Percentiles rank a stretch among this genome's conserved stretches.
phyloP scores from a whole-genome alignment of 805 yeast species.

The Candida suzukii region DNA sequence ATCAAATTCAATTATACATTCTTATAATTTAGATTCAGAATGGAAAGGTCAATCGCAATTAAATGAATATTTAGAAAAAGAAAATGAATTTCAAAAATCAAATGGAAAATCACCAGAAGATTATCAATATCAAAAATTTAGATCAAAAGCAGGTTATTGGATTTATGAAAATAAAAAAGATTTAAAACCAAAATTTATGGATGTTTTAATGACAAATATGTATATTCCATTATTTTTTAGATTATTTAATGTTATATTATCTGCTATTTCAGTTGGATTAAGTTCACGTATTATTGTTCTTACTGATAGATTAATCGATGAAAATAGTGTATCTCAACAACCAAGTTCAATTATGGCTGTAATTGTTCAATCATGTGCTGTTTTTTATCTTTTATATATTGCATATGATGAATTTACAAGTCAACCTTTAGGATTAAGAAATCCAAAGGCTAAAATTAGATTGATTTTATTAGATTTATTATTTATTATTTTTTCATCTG shows the following conservation, averaged over 20 bases:
- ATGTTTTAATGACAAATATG: slow-evolving; percentile 65
- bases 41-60: slow-evolving; percentile 74
- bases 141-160: slow-evolving; percentile 62
- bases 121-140: slow-evolving; percentile 25
- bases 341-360: slow-evolving; percentile 93
- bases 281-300: slow-evolving; percentile 51
- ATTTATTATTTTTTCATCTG: slow-evolving; percentile 83
- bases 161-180: slow-evolving; percentile 53
- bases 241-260: slow-evolving; percentile 47
- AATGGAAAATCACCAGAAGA: slow-evolving; percentile 14
- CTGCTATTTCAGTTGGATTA: slow-evolving; percentile 63
- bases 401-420: slow-evolving; percentile 89
- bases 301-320: slow-evolving; percentile 28
- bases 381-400: slow-evolving; percentile 71
- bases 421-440: slow-evolving; percentile 83
- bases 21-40: slow-evolving; percentile 29
- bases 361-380: slow-evolving; percentile 72
- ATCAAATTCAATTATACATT: slow-evolving; percentile 13
- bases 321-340: slow-evolving; percentile 50
- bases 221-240: slow-evolving; percentile 76
- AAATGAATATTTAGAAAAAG: slow-evolving; percentile 43
- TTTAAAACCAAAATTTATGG: slow-evolving; percentile 54
- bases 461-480: slow-evolving; percentile 75
- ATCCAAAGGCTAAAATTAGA: slow-evolving; percentile 77
- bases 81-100: slow-evolving; percentile 15